Evolutionary conservation across 768 basidiomycete species (phyloP), one percentile per base, ranked within the genome.

Genomic region (Lactarius vividus): DNA sequence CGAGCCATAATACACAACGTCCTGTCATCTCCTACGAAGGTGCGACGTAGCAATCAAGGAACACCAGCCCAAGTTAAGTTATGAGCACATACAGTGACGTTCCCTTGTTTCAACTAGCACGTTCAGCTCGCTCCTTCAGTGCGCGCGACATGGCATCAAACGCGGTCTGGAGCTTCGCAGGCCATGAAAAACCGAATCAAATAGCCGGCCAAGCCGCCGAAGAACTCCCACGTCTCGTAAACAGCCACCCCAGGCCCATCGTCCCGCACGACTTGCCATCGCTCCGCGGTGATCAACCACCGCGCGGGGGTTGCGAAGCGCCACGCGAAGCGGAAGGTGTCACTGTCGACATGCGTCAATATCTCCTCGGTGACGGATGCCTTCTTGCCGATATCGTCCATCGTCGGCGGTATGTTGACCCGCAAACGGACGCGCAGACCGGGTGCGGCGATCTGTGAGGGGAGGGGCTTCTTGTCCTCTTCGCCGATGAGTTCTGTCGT

Each of bases 161-260:
- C 44, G 64, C 35, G n/a, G 4, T 13, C 55, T 65, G 64, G 20
- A 65, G 55, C 35, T 65, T 65, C n/a, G 42, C 5, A n/a, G 28
- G 9, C 18, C 59, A 65, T 37, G 35, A 61, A 61, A 28, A 65
- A 65, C 64, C 20, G 35, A n/a, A 61, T 29, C 7, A 61, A 15
- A 37, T 61, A 61, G 9, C 59, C 64, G n/a, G 52, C 28, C 26
- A 65, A 31, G 6, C 64, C 64, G 4, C 64, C 64, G 4, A 57
- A 56, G 33, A n/a, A 37, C 54, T 57, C 59, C 64, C 64, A 65
- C n/a, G 64, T 57, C 55, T 65, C 59, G 28, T 65, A 65, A 11
- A 65, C 35, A 3, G 55, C 61, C 44, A 3, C 49, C 1, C n/a
- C 59, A 8, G 54, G 33, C 4, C 42, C 46, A 0, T 10, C 52